Conservation (phyloP, 306 rosid genomes). For the Morella rubra region DNA sequence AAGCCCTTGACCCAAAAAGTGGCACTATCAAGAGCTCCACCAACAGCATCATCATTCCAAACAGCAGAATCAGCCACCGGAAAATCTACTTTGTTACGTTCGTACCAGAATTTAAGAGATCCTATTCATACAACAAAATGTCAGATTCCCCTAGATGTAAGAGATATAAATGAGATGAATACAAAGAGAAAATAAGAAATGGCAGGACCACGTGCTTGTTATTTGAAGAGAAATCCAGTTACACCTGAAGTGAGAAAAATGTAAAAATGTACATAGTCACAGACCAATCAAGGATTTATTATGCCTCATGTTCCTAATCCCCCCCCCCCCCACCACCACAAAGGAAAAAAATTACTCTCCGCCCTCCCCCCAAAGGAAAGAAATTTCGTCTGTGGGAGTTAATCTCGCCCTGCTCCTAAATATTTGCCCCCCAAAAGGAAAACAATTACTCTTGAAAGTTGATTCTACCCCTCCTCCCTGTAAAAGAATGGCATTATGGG, state of each 20-base stretch:
- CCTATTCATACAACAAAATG: conserved; percentile 45
- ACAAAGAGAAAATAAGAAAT: not conserved
- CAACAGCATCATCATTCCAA: conserved; percentile 83
- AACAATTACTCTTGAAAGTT: too few species aligned
- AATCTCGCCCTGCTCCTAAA: too few species aligned
- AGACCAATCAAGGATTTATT: too few species aligned
- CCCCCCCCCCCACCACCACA: too few species aligned
- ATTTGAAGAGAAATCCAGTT: not conserved
- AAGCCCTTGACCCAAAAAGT: conserved; percentile 76
- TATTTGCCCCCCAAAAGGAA: too few species aligned
- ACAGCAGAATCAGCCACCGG: conserved; percentile 69
- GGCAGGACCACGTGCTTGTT: not conserved
- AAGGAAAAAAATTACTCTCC: too few species aligned
- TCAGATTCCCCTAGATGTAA: conserved; percentile 10
- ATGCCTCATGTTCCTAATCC: too few species aligned
- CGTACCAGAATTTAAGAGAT: conserved; percentile 83
- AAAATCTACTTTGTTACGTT: conserved; percentile 71
- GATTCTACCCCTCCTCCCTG: too few species aligned
- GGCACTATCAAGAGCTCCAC: conserved; percentile 74
- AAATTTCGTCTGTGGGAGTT: too few species aligned
- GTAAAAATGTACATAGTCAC: not conserved
- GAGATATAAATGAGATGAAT: conserved; percentile 1
- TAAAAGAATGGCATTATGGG: too few species aligned
- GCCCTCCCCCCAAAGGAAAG: too few species aligned
- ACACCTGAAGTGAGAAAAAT: not conserved